phyloP scores from a whole-genome alignment of 169 alveolate species.

The Eimeria falciformis region DNA sequence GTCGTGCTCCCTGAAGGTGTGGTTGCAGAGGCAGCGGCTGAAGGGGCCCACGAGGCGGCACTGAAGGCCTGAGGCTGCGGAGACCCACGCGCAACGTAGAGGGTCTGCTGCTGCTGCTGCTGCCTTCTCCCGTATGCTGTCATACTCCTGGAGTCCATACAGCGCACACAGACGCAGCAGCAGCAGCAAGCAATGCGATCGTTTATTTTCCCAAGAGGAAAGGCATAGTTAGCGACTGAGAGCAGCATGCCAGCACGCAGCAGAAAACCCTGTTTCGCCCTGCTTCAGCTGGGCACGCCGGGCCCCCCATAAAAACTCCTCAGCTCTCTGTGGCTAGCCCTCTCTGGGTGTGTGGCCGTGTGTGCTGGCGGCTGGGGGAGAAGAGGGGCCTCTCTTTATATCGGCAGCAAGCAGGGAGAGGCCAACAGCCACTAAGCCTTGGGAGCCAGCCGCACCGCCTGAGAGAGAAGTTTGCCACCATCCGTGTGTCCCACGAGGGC shows the following conservation, averaged over 20 bases:
- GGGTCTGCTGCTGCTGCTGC: conserved; percentile 40
- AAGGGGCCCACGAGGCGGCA: conserved; percentile 92
- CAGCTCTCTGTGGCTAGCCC: too few relatives aligned
- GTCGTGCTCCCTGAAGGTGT: conserved; percentile 90
- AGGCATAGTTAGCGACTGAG: too few relatives aligned
- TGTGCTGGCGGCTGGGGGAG: too few relatives aligned
- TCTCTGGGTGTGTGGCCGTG: too few relatives aligned
- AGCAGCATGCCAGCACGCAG: neutral
- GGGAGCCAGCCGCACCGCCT: conserved; percentile 24
- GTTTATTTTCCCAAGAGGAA: too few relatives aligned
- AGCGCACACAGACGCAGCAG: neutral
- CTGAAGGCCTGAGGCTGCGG: conserved; percentile 84
- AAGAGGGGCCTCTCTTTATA: too few relatives aligned
- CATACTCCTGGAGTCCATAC: neutral
- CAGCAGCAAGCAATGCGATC: neutral
- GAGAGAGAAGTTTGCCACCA: neutral
- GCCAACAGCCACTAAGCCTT: neutral
- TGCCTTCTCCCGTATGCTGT: conserved; percentile 17
- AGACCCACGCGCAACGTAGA: conserved; percentile 12
- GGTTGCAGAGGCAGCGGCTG: conserved; percentile 92
- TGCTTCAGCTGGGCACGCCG: too few relatives aligned
- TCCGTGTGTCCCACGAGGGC: conserved; percentile 87
- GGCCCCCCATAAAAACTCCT: too few relatives aligned
- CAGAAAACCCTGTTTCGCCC: too few relatives aligned
- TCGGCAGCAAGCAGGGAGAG: neutral